Evolutionary conservation across 257 asterid genomes (phyloP).

Genomic region (Penstemon barbatus): DNA sequence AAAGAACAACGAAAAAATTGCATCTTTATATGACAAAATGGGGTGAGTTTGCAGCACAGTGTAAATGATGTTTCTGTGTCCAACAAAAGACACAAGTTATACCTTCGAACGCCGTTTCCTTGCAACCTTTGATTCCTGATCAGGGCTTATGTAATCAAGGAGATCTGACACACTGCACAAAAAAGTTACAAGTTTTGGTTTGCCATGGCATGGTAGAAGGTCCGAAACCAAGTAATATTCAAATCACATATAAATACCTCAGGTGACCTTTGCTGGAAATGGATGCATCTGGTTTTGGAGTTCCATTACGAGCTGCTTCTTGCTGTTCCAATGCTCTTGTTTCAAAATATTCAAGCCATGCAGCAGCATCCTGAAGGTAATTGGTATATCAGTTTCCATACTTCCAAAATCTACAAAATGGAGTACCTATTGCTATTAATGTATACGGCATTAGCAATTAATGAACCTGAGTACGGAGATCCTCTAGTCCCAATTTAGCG

Average conservation of each 20-base stretch:
- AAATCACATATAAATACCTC: constrained; percentile 68
- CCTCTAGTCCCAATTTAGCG: constrained; percentile 91
- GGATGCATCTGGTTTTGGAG: constrained; percentile 93
- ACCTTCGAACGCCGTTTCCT: constrained; percentile 92
- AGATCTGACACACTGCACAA: constrained; percentile 95
- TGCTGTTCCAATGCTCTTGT: constrained; percentile 98
- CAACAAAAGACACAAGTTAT: background rate
- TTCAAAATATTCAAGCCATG: constrained; percentile 99
- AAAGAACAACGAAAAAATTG: too few species aligned
- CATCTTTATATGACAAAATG: background rate
- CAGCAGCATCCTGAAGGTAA: constrained; percentile 93
- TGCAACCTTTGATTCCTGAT: constrained; percentile 66
- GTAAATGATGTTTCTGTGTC: background rate
- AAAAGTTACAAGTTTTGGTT: constrained; percentile 39
- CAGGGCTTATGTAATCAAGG: constrained; percentile 90
- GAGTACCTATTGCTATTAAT: too few species aligned
- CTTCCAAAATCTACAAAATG: background rate
- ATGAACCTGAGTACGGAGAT: constrained; percentile 97
- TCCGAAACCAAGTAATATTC: constrained; percentile 39
- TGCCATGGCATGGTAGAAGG: constrained; percentile 29
- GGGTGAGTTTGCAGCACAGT: background rate
- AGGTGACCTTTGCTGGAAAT: constrained; percentile 99
- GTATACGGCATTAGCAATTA: background rate
- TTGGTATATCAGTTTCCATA: constrained; percentile 19
- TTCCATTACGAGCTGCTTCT: constrained; percentile 93